phyloP scores from a whole-genome alignment of 1,284 basidiomycete species.

The Phaffia rhodozyma region DNA sequence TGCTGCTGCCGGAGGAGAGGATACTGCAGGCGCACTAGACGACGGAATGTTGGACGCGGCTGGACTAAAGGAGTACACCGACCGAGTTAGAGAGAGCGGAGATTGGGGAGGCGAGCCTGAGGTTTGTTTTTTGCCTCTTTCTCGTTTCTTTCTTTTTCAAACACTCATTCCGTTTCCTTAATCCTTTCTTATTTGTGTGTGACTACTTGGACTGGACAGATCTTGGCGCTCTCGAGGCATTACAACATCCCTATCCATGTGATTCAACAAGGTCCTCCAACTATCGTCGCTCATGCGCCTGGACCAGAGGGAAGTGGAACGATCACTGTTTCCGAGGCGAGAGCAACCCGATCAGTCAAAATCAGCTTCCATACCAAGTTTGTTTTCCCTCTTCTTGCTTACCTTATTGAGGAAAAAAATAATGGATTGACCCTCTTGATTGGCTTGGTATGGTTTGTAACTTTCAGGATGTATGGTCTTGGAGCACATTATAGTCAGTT shows the following conservation, averaged over 20 bases:
- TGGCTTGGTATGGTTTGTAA: no score
- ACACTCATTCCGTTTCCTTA: slow-evolving; percentile 1
- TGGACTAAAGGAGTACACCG: slow-evolving; percentile 68
- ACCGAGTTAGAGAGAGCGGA: slow-evolving; percentile 65
- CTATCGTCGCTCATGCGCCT: slow-evolving; percentile 59
- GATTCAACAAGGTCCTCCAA: slow-evolving; percentile 68
- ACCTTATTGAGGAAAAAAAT: no score
- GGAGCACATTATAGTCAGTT: slow-evolving; percentile 7
- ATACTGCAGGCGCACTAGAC: slow-evolving; percentile 53
- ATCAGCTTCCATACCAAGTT: slow-evolving; percentile 58
- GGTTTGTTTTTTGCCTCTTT: slow-evolving; percentile 39
- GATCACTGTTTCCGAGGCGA: slow-evolving; percentile 53
- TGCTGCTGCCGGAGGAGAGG: slow-evolving; percentile 61
- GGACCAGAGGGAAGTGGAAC: slow-evolving; percentile 8
- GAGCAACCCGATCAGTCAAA: slow-evolving; percentile 57
- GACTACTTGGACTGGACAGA: slow-evolving; percentile 1
- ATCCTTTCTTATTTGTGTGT: neutral
- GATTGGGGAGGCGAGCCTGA: slow-evolving; percentile 50
- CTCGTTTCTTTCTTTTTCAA: slow-evolving; percentile 2
- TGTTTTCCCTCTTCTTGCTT: slow-evolving; percentile 25
- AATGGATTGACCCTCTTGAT: neutral
- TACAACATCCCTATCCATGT: slow-evolving; percentile 83
- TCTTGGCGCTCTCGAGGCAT: slow-evolving; percentile 39
- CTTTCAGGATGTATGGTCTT: slow-evolving; percentile 7
- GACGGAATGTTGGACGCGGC: slow-evolving; percentile 58